Percentiles rank a stretch among this genome's conserved stretches.
phyloP scores from a whole-genome alignment of 306 rosid species.

The Prunus padus region DNA sequence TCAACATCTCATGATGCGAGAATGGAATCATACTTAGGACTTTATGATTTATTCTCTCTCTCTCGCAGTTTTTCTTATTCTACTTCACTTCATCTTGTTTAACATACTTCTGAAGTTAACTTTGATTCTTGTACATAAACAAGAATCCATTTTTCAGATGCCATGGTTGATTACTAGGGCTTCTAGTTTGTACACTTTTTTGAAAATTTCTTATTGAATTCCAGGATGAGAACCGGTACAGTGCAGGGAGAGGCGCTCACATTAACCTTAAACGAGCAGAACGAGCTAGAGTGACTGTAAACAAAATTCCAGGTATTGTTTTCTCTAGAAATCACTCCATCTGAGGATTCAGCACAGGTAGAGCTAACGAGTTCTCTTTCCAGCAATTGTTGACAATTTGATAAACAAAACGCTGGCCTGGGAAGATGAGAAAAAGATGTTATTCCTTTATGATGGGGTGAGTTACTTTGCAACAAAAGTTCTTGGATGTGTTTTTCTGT shows the following conservation, averaged over 20 bases:
- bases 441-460: constrained; percentile 92
- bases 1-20: constrained; percentile 4
- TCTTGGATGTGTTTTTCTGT: constrained; percentile 13
- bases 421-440: constrained; percentile 74
- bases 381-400: constrained; percentile 90
- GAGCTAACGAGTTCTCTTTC: constrained; percentile 38
- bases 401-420: constrained; percentile 70
- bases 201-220: constrained; percentile 13
- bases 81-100: background rate
- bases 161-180: background rate
- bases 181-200: background rate
- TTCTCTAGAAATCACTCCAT: constrained; percentile 15
- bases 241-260: constrained; percentile 91
- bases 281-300: constrained; percentile 77
- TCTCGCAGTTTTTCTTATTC: background rate
- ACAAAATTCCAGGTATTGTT: constrained; percentile 85
- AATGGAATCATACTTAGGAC: background rate
- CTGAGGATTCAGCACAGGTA: background rate
- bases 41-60: background rate
- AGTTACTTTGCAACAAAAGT: constrained; percentile 27
- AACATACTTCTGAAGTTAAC: too few relatives aligned
- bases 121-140: background rate
- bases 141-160: background rate
- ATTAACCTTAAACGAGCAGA: constrained; percentile 96
- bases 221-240: constrained; percentile 86